Evolutionary conservation across 106 monocot genomes (phyloP), one percentile per base, ranked within the genome.

Genomic region (Allium fistulosum): DNA sequence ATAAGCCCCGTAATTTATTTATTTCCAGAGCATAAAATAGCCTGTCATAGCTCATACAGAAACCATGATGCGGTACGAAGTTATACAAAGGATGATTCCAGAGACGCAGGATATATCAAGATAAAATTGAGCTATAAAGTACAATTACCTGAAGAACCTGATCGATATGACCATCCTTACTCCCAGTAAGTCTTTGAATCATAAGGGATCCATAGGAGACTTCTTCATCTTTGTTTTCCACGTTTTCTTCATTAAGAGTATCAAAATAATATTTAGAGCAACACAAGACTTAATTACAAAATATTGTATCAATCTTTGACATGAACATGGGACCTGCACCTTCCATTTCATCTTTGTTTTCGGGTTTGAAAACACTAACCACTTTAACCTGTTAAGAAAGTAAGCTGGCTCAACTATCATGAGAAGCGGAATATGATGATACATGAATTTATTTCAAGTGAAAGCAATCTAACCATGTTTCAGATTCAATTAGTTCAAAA

Each of bases 131-230:
- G 46, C 12, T 17, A 15, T 14, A 63, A 26, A 14, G 63, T 63
- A 46, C 46, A 15, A 4, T 67, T 49, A 67, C 97, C 78, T 93
- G 99, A 17, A 99, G 99, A 68, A 93, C 79, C 71, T 99, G 83
- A 79, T 99, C 99, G 57, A 99, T 80, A 63, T 90, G 78, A 14
- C 99, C 99, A 80, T 80, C 65, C 69, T 77, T 69, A 76, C 76
- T 79, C 45, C 90, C 85, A 17, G 93, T 83, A 65, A 99, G 58
- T 74, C 85, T 93, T 69, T 93, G 82, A 68, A 99, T 90, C 93
- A 99, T 99, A 53, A 80, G 46, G 48, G 78, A 87, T 71, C 99
- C 99, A 78, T 99, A 93, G 28, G 81, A 83, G 69, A 66, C 82
- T 71, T 90, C 85, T 48, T 63, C 69, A 47, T 81, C 62, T 17